Base-by-base conservation (phyloP, 192 early-diverging fungal genomes). In the Podila verticillata region DNA sequence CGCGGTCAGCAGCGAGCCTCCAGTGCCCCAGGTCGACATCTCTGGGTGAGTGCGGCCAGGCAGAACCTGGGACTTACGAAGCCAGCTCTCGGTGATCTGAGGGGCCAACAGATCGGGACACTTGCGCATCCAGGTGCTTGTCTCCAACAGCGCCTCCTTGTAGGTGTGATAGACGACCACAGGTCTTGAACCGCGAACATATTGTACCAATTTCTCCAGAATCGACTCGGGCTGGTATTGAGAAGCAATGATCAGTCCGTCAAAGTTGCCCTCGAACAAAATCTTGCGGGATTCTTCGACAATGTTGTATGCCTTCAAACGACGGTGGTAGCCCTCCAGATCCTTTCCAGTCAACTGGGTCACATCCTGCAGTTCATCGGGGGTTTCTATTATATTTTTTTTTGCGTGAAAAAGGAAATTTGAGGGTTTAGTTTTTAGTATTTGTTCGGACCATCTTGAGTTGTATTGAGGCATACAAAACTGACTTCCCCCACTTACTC, bases 21-120 rank as follows among this genome's bases (percentile, higher is more conserved):
- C 93, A 32, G 90, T 88, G 29, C 91, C 91, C 67, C 86, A 90
- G 48, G 85, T 94, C 61, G 75, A 92, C 94, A 96, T 96, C 54
- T 87, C 63, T 7, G 94, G 94, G 65, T 94, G 94, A 7, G 91
- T 94, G 63, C 94, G 91, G 31, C 88, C 90, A 17, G 93, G 93
- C 56, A 95, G 85, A 4, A 95, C 89, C 70, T 95, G 94, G 66
- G 93, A 95, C 73, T 96, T 92, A 30, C 98, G 88, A 60, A 98
- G 83, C 93, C 93, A 97, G 73, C 93, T 94, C 72, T 99, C 97
- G 2, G 92, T 93, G 24, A 99, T 66, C 73, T 96, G 93, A 15
- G 94, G 91, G 51, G 96, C 95, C 59, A 97, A 72, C 48, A 89
- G 96, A 19, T 89, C 86, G 1, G 83, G 84, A 10, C 89, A 92